Evolutionary conservation across 2,329 filamentous ascomycete genomes (phyloP).

Genomic region (Penicillium sp.): DNA sequence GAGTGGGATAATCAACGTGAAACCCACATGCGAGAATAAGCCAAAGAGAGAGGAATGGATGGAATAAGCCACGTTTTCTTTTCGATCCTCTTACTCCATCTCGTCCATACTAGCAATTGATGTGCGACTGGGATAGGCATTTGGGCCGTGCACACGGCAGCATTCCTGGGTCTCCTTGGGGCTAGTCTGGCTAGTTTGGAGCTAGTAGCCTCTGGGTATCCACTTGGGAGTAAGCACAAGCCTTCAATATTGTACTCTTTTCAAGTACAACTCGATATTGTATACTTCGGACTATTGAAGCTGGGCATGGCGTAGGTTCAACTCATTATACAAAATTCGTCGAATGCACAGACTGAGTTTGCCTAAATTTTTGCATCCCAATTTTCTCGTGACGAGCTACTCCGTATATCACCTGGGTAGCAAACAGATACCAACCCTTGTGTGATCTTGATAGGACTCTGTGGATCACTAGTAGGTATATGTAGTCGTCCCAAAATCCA

Average conservation of each 20-base stretch:
- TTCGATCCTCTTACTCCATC: background rate
- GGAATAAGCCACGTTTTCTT: background rate
- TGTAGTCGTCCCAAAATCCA: too few relatives aligned
- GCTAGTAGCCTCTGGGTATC: background rate
- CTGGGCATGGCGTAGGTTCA: too few relatives aligned
- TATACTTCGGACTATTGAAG: background rate
- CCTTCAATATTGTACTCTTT: background rate
- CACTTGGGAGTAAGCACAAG: background rate
- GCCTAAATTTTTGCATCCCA: too few relatives aligned
- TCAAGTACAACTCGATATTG: background rate
- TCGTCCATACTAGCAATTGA: background rate
- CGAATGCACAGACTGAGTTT: too few relatives aligned
- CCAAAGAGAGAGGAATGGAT: background rate
- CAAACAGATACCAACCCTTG: too few relatives aligned
- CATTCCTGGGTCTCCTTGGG: background rate
- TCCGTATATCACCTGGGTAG: too few relatives aligned
- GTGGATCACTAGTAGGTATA: too few relatives aligned
- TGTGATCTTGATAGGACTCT: too few relatives aligned
- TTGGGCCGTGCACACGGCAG: constrained; percentile 2
- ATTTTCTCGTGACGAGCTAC: too few relatives aligned
- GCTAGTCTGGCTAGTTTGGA: constrained; percentile 1
- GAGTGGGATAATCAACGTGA: background rate
- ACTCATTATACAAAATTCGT: too few relatives aligned
- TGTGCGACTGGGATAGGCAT: background rate
- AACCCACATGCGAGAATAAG: background rate